Evolutionary conservation across 345 rosid genomes (phyloP).

Genomic region (Citrus cavaleriei): DNA sequence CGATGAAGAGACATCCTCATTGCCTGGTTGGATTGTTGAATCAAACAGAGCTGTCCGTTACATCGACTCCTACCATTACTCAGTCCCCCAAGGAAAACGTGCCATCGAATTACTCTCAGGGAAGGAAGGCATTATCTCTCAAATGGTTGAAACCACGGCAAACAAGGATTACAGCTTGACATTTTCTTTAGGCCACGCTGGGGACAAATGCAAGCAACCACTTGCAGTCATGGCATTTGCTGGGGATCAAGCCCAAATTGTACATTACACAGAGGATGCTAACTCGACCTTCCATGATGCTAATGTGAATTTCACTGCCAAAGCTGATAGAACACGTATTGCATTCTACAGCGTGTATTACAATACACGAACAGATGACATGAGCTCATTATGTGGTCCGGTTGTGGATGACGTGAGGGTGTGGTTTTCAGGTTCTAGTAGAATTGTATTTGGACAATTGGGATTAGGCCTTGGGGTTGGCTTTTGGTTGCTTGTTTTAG

Average conservation of each 20-base stretch:
- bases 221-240: constrained; percentile 90
- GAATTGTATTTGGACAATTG: constrained; percentile 22
- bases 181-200: constrained; percentile 79
- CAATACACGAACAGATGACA: constrained; percentile 87
- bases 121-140: constrained; percentile 95
- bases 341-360: constrained; percentile 94
- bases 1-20: constrained; percentile 75
- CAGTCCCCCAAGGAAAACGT: constrained; percentile 81
- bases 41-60: constrained; percentile 87
- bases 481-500: constrained; percentile 28
- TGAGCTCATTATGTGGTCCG: constrained; percentile 97
- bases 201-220: constrained; percentile 87
- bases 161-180: constrained; percentile 51
- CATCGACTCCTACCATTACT: constrained; percentile 78
- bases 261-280: constrained; percentile 73
- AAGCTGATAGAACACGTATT: constrained; percentile 79
- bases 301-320: constrained; percentile 73
- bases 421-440: constrained; percentile 55
- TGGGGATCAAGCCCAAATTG: constrained; percentile 80
- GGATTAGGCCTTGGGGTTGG: constrained; percentile 27
- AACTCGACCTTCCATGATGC: constrained; percentile 65
- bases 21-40: constrained; percentile 95
- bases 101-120: constrained; percentile 89
- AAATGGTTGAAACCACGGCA: constrained; percentile 77
- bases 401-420: constrained; percentile 90